phyloP scores from a whole-genome alignment of 176 grass and related monocot genomes.

The Melocanna baccifera region DNA sequence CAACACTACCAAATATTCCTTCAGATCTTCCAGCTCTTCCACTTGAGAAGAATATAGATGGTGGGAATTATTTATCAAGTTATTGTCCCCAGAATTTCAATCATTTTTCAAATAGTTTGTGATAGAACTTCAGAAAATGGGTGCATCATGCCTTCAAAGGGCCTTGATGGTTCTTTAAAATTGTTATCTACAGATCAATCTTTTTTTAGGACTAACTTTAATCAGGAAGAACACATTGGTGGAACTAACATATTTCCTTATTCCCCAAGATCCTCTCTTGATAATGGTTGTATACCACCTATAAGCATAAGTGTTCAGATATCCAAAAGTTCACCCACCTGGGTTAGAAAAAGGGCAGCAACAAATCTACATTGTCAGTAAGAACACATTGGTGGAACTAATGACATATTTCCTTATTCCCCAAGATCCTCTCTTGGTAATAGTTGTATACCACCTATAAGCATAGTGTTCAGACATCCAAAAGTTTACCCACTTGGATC shows the following conservation, averaged over 20 bases:
- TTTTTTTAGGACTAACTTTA: slow-evolving; percentile 19
- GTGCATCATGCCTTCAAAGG: slow-evolving; percentile 15
- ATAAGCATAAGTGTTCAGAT: not conserved
- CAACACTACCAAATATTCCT: slow-evolving; percentile 66
- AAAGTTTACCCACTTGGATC: no score
- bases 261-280: slow-evolving; percentile 24
- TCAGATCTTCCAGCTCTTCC: slow-evolving; percentile 24
- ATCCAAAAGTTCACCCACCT: slow-evolving; percentile 10
- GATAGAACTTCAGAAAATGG: slow-evolving; percentile 40
- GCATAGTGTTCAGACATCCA: no score
- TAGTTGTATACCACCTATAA: no score
- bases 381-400: no score
- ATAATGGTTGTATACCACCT: slow-evolving; percentile 28
- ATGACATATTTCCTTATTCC: no score
- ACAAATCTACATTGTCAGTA: slow-evolving; percentile 1
- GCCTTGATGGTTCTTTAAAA: slow-evolving; percentile 30
- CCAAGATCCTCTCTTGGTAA: no score
- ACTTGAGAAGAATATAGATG: slow-evolving; percentile 35
- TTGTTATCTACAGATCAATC: slow-evolving; percentile 30
- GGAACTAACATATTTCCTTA: slow-evolving; percentile 9
- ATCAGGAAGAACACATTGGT: slow-evolving; percentile 30
- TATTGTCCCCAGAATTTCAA: slow-evolving; percentile 17
- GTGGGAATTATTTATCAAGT: slow-evolving; percentile 17
- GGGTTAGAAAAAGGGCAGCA: slow-evolving; percentile 10
- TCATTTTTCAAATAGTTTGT: slow-evolving; percentile 24